Evolutionary conservation across 768 basidiomycete genomes (phyloP).

Genomic region (Scleroderma citrinum): DNA sequence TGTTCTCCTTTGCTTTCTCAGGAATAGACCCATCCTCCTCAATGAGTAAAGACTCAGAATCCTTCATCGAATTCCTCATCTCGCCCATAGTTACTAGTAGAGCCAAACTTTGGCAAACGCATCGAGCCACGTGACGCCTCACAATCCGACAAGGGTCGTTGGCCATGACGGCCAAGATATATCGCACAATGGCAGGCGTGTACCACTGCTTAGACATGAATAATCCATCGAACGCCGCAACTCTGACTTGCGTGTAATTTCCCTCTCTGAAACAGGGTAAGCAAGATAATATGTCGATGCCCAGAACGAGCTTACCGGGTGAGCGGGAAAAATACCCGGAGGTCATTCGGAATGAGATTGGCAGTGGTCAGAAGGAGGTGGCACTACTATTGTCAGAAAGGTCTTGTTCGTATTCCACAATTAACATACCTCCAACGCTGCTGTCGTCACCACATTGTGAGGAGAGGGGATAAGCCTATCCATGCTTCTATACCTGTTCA

Average conservation of each 20-base stretch:
- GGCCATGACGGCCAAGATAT: slow-evolving; percentile 81
- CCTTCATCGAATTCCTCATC: slow-evolving; percentile 71
- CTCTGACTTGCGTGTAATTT: slow-evolving; percentile 86
- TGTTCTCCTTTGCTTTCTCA: slow-evolving; percentile 66
- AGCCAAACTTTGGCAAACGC: slow-evolving; percentile 81
- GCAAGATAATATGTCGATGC: background rate
- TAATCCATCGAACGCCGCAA: slow-evolving; percentile 91
- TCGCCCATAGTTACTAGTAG: slow-evolving; percentile 86
- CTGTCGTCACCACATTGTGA: slow-evolving; percentile 89
- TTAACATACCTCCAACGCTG: slow-evolving; percentile 73
- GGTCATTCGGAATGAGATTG: slow-evolving; percentile 71
- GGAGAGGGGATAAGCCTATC: slow-evolving; percentile 92
- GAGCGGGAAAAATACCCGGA: slow-evolving; percentile 76
- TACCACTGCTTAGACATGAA: slow-evolving; percentile 83
- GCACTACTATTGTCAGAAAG: slow-evolving; percentile 45
- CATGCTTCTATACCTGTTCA: slow-evolving; percentile 91
- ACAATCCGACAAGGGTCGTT: slow-evolving; percentile 79
- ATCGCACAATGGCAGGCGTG: slow-evolving; percentile 75
- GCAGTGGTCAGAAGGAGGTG: slow-evolving; percentile 73
- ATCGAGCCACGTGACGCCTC: slow-evolving; percentile 82
- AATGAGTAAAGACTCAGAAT: slow-evolving; percentile 71
- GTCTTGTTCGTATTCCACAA: background rate
- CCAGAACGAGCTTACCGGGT: slow-evolving; percentile 59
- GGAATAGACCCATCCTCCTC: slow-evolving; percentile 79
- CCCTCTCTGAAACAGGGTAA: slow-evolving; percentile 63